Percentiles rank a stretch among this genome's conserved stretches.
phyloP scores from a whole-genome alignment of 352 stramenopile species.

The Phytopythium cucurbitacearum region DNA sequence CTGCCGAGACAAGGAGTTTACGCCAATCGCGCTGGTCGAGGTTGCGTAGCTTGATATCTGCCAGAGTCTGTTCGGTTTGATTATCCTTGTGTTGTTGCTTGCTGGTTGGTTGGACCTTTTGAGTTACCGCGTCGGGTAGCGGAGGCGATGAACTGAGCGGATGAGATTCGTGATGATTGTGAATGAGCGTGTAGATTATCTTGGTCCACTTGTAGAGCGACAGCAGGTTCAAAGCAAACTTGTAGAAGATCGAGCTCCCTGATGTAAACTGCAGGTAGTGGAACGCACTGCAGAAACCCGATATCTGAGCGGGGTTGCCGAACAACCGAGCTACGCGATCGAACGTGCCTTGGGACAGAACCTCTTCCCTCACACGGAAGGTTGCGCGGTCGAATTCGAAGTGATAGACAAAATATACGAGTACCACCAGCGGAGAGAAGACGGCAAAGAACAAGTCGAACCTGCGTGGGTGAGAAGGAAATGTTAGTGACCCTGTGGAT shows the following conservation, averaged over 20 bases:
- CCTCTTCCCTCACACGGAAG: constrained; percentile 20
- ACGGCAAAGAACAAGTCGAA: constrained; percentile 52
- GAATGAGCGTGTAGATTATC: constrained; percentile 31
- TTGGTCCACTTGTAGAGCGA: constrained; percentile 48
- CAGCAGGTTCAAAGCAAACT: constrained; percentile 27
- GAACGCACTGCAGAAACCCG: constrained; percentile 30
- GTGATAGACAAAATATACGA: constrained; percentile 25
- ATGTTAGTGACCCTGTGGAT: not conserved
- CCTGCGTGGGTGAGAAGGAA: constrained; percentile 1
- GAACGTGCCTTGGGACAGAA: constrained; percentile 12
- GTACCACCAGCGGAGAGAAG: constrained; percentile 32
- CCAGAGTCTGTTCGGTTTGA: not conserved
- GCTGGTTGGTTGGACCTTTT: constrained; percentile 1
- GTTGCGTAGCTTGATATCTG: constrained; percentile 5
- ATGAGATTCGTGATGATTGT: constrained; percentile 19
- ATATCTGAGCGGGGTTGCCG: constrained; percentile 28
- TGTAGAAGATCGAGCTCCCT: constrained; percentile 20
- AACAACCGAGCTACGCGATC: constrained; percentile 33
- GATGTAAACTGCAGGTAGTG: constrained; percentile 27
- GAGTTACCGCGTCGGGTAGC: not conserved
- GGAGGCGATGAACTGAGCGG: not conserved
- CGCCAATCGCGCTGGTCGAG: constrained; percentile 9
- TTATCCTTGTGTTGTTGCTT: not conserved
- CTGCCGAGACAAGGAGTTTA: constrained; percentile 26
- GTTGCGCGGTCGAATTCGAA: constrained; percentile 34